phyloP scores from a whole-genome alignment of 73 alveolate species.

The Tetrahymena thermophila region DNA sequence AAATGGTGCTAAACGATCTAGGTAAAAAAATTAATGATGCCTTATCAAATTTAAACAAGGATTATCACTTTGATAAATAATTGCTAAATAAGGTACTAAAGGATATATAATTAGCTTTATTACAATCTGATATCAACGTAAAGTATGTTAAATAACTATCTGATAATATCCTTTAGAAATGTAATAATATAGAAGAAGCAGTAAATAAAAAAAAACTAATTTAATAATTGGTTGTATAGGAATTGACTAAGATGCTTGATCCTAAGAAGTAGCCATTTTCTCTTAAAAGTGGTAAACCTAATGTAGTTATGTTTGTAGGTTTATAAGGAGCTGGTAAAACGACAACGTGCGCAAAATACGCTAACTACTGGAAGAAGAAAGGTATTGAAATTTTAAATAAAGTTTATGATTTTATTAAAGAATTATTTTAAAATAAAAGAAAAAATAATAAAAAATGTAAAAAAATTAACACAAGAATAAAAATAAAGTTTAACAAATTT shows the following conservation, averaged over 20 bases:
- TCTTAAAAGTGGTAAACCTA: constrained; percentile 82
- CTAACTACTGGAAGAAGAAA: constrained; percentile 70
- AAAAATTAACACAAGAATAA: too few relatives aligned
- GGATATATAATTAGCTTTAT: constrained; percentile 85
- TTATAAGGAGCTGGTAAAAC: constrained; percentile 99
- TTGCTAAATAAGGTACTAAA: constrained; percentile 50
- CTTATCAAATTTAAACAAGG: constrained; percentile 57
- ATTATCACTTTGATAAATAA: constrained; percentile 67
- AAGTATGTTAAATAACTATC: constrained; percentile 76
- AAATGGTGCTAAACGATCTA: constrained; percentile 82
- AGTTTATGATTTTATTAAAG: too few relatives aligned
- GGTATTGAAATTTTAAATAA: background rate
- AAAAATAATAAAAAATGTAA: too few relatives aligned
- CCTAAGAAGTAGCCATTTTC: constrained; percentile 56
- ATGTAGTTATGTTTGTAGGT: constrained; percentile 98
- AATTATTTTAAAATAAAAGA: too few relatives aligned
- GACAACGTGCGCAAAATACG: constrained; percentile 98
- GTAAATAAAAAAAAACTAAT: constrained; percentile 77
- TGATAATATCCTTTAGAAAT: constrained; percentile 69
- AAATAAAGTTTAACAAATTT: background rate
- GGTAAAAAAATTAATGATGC: constrained; percentile 72
- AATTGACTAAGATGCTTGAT: constrained; percentile 77
- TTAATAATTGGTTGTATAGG: constrained; percentile 81
- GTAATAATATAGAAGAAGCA: constrained; percentile 60
- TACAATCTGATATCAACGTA: constrained; percentile 88